Conservation (phyloP, 208 protist species). For the Crithidia sp. region DNA sequence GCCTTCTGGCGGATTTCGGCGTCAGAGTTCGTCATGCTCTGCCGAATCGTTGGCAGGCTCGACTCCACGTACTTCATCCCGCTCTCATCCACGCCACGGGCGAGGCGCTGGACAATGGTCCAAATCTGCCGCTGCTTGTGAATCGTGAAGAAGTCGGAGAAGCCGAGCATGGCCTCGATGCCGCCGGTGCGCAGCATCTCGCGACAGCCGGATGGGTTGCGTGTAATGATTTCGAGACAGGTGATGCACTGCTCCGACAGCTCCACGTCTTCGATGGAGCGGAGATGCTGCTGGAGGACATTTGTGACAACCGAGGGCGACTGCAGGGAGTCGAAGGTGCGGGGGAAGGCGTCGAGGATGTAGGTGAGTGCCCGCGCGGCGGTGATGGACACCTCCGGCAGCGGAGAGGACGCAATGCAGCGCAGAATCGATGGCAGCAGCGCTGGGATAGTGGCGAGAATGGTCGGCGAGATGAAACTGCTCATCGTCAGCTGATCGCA, state of each 20-base stretch:
- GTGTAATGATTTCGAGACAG: slow-evolving; percentile 92
- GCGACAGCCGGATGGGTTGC: slow-evolving; percentile 34
- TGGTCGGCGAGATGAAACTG: slow-evolving; percentile 73
- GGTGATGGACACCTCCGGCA: slow-evolving; percentile 90
- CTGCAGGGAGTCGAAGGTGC: slow-evolving; percentile 61
- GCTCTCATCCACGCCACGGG: slow-evolving; percentile 53
- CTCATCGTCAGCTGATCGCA: slow-evolving; percentile 94
- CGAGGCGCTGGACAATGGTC: slow-evolving; percentile 74
- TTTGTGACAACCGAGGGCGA: slow-evolving; percentile 52
- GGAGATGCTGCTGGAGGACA: slow-evolving; percentile 81
- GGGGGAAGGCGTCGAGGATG: slow-evolving; percentile 88
- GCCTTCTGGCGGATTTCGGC: slow-evolving; percentile 71
- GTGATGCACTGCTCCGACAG: slow-evolving; percentile 93
- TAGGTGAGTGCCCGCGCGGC: slow-evolving; percentile 90
- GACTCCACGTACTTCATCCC: slow-evolving; percentile 60
- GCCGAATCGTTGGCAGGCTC: slow-evolving; percentile 72
- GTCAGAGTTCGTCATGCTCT: slow-evolving; percentile 71
- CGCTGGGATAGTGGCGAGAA: slow-evolving; percentile 57
- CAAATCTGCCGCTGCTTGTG: slow-evolving; percentile 90
- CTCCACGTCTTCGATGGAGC: slow-evolving; percentile 94
- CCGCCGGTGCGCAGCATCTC: slow-evolving; percentile 74
- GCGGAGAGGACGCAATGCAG: slow-evolving; percentile 79
- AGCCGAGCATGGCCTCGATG: slow-evolving; percentile 85
- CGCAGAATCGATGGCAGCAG: slow-evolving; percentile 74
- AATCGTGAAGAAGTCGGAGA: slow-evolving; percentile 95